Evolutionary conservation across 2,329 filamentous ascomycete species (phyloP).

Genomic region (Niveomyces coronatus): DNA sequence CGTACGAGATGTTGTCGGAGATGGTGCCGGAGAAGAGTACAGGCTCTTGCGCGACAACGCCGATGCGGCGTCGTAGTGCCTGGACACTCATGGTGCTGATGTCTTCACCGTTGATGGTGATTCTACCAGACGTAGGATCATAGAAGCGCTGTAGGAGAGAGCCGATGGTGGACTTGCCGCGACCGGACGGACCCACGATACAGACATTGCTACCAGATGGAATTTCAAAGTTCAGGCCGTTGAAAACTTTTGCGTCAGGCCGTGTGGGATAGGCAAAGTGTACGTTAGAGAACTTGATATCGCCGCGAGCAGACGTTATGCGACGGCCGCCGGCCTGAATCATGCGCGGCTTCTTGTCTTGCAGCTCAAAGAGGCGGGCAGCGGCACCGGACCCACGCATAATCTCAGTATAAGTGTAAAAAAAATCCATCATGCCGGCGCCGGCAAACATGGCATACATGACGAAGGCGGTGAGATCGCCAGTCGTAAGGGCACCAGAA

Average conservation of each 20-base stretch:
- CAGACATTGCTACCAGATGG: slow-evolving; percentile 90
- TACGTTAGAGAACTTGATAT: slow-evolving; percentile 79
- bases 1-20: slow-evolving; percentile 86
- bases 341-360: slow-evolving; percentile 80
- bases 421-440: slow-evolving; percentile 85
- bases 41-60: slow-evolving; percentile 90
- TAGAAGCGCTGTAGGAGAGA: slow-evolving; percentile 88
- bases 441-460: slow-evolving; percentile 91
- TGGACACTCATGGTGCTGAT: slow-evolving; percentile 84
- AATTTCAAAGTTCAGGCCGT: slow-evolving; percentile 79
- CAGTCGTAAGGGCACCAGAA: slow-evolving; percentile 73
- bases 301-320: slow-evolving; percentile 74
- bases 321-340: slow-evolving; percentile 69
- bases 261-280: slow-evolving; percentile 88
- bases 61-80: slow-evolving; percentile 82
- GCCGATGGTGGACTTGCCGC: slow-evolving; percentile 91
- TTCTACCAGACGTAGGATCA: slow-evolving; percentile 63
- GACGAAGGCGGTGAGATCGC: slow-evolving; percentile 90
- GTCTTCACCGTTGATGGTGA: slow-evolving; percentile 76
- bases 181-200: slow-evolving; percentile 90
- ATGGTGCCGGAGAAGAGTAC: slow-evolving; percentile 82
- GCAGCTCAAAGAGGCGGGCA: slow-evolving; percentile 86
- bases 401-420: slow-evolving; percentile 92
- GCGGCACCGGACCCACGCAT: slow-evolving; percentile 98
- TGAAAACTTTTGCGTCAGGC: slow-evolving; percentile 86